These are phyloP conservation scores for Trametes sanguinea DNA, from an alignment of 768 basidiomycete species.

Conservation along the genomic window DNA sequence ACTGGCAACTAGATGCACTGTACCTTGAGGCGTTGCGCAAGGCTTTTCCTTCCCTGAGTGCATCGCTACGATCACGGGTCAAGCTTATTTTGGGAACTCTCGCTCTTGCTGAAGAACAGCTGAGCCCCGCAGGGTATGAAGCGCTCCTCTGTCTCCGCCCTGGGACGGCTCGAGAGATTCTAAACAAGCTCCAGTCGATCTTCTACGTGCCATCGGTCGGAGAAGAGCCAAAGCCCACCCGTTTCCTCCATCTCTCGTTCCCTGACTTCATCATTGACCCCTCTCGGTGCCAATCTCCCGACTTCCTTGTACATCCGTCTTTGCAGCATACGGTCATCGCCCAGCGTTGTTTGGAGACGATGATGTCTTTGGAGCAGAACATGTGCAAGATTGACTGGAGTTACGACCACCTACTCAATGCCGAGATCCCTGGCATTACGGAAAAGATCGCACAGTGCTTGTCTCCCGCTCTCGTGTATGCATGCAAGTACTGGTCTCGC, in stretches of 20 bases:
- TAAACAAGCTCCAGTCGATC: not conserved
- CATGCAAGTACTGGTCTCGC: conserved; percentile 15
- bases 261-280: conserved; percentile 24
- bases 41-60: not conserved
- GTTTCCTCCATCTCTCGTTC: conserved; percentile 25
- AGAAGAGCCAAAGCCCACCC: conserved; percentile 3
- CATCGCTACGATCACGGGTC: not conserved
- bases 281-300: conserved; percentile 11
- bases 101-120: not conserved
- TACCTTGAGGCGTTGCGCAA: conserved; percentile 11
- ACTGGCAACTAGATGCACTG: conserved; percentile 16
- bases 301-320: conserved; percentile 9
- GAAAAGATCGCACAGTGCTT: conserved; percentile 9
- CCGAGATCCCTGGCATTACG: conserved; percentile 1
- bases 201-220: conserved; percentile 11
- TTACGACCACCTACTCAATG: not conserved
- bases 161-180: not conserved
- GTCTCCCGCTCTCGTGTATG: conserved; percentile 25
- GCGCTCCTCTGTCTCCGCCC: not conserved
- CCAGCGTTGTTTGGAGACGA: not conserved
- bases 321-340: conserved; percentile 2
- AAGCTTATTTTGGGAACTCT: not conserved
- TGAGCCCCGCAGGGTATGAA: not conserved
- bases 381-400: conserved; percentile 2
- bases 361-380: conserved; percentile 1